Base-by-base conservation (phyloP, 148 eudicot genomes). In the Rhododendron ferrugineum region DNA sequence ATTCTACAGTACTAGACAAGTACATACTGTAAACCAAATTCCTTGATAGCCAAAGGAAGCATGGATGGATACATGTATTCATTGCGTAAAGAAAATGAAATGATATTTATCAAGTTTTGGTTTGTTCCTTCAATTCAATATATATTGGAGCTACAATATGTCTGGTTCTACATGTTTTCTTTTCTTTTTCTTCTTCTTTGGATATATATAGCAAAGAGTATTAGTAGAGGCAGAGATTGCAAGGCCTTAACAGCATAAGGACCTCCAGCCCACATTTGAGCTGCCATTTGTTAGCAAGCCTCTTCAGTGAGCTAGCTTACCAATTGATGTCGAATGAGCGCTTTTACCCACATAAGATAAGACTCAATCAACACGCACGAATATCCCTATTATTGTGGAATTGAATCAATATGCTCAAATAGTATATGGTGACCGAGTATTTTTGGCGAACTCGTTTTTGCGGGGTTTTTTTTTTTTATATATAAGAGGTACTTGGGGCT, bases 241-340 rank as follows among this genome's bases (percentile, higher is more conserved):
- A 80, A 83, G 85, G 82, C 64, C 64, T 42, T 62, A 3, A 85
- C 83, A 16, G 11, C 36, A 3, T 9, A 30, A 58, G 52, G 80
- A 78, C 26, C 2, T 36, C 84, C 85, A 32, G 3, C 56, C 92
- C 92, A 89, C 86, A 91, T 87, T 86, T 91, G 85, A 80, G 42
- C 40, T 16, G 92, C 90, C 89, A 91, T 89, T 80, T 86, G 85
- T 11, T 85, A 77, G 85, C 89, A 66, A 16, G 79, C 82, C 47
- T 54, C 60, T 78, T 91, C 89, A 40, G 92, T 91, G 46, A 91
- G 85, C 40, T 3, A 91, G 85, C 40, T 3, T 37, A 37, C 40
- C 40, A 28, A 4, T 66, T 28, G 15, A 66, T 9, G 32, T 62
- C 28, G 30, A 62, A 62, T 2, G 30, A 62, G 68, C 30, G 68